Evolutionary conservation across 805 yeast species (phyloP), one percentile per base, ranked within the genome.

Genomic region (Barnettozyma siamensis): DNA sequence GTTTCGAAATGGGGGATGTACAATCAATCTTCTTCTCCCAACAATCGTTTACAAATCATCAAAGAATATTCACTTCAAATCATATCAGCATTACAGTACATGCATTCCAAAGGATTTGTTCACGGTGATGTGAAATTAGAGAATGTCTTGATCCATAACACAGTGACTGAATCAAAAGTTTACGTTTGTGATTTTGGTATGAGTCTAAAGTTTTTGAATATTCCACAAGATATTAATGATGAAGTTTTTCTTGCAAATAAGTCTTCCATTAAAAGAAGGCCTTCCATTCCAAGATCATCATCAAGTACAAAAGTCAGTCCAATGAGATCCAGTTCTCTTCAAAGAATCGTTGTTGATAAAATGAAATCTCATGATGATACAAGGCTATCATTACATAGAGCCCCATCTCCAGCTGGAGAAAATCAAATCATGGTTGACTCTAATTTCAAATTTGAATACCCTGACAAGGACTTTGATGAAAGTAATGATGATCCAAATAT

Each of bases 121-220:
- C 91, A 83, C 58, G 70, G 80, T 31, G 93, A 83, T 65, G 64
- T 83, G 45, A 83, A 83, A 58, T 83, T 88, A 3, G 89, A 83
- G 53, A 83, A 83, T 53, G 68, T 83, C 12, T 63, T 83, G 45
- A 52, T 83, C 16, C 73, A 77, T 41, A 89, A 83, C 6, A 48
- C 47, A 11, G 58, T 57, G 5, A 45, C 48, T 17, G 45, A 51
- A 24, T 49, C 64, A 44, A 59, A 51, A 37, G 58, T 86, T 47
- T 57, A 82, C 20, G 58, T 89, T 7, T 86, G 96, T 63, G 98
- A 89, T 62, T 89, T 89, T 65, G 98, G 98, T 5, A 86, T 89
- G 94, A 68, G 78, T 37, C 65, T 66, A 15, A 51, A 48, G 27
- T 52, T 48, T 38, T 54, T 40, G 36, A 35, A 38, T 11, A 35